These are phyloP conservation scores for Solanum chacoense DNA, from an alignment of 305 asterid species.

Conservation along the genomic window DNA sequence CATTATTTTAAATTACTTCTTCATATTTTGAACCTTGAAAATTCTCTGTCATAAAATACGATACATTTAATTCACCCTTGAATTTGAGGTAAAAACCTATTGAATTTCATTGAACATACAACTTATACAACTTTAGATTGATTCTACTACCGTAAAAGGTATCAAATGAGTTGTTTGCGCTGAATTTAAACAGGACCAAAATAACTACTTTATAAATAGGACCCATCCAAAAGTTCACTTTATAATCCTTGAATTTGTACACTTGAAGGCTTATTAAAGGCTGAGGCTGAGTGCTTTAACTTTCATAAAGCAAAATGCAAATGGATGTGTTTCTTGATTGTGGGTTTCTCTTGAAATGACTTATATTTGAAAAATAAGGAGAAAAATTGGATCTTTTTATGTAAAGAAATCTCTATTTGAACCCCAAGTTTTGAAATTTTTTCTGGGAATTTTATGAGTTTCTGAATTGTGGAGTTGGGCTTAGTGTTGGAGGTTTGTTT, in stretches of 20 bases:
- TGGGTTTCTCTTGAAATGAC: background rate
- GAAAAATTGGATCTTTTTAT: background rate
- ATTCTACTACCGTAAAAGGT: background rate
- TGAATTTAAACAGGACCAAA: background rate
- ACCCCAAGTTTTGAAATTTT: background rate
- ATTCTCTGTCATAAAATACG: too few species aligned
- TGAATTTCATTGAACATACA: background rate
- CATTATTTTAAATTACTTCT: too few species aligned
- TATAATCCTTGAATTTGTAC: background rate
- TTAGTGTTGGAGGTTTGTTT: background rate
- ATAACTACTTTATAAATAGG: background rate
- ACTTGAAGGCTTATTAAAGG: background rate
- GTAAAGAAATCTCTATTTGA: background rate
- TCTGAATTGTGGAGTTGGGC: background rate
- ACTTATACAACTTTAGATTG: background rate
- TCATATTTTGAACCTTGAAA: too few species aligned
- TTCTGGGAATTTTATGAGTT: background rate
- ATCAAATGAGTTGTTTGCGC: background rate
- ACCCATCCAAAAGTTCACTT: background rate
- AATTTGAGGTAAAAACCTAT: background rate
- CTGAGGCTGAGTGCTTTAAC: background rate
- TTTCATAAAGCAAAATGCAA: background rate
- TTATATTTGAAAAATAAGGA: background rate
- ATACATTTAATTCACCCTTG: too few species aligned
- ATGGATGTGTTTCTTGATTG: background rate